Evolutionary conservation across 768 basidiomycete genomes (phyloP).

Genomic region (Collybiopsis luxurians): DNA sequence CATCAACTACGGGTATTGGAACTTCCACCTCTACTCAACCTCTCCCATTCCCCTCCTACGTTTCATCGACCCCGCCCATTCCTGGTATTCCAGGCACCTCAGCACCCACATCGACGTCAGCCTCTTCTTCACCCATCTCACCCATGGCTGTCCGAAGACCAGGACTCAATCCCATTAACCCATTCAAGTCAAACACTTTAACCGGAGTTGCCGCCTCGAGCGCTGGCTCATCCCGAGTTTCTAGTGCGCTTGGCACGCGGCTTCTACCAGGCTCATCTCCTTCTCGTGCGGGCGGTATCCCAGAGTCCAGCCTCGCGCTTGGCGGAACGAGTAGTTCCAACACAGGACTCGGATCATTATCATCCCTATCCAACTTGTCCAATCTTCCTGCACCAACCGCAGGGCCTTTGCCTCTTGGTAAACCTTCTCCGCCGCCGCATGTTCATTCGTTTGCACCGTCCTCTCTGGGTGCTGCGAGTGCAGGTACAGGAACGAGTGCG

Average conservation of each 20-base stretch:
- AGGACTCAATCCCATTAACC: constrained; percentile 29
- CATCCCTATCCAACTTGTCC: background rate
- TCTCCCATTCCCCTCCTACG: background rate
- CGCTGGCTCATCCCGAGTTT: constrained; percentile 7
- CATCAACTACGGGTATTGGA: constrained; percentile 12
- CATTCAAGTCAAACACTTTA: constrained; percentile 40
- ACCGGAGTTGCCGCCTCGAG: constrained; percentile 13
- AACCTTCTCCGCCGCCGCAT: constrained; percentile 4
- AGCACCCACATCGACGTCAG: background rate
- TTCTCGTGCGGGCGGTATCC: too few relatives aligned
- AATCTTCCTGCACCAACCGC: constrained; percentile 16
- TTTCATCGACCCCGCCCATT: background rate
- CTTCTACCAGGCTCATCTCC: background rate
- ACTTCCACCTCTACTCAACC: background rate
- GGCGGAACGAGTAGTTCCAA: too few relatives aligned
- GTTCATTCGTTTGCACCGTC: constrained; percentile 23
- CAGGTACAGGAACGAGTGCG: constrained; percentile 17
- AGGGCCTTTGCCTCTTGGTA: constrained; percentile 26
- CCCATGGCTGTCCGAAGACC: constrained; percentile 30
- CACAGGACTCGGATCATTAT: background rate
- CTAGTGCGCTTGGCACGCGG: background rate
- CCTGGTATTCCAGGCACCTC: background rate
- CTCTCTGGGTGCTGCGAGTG: constrained; percentile 24
- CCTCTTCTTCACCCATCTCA: constrained; percentile 4
- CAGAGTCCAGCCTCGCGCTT: too few relatives aligned